A percentile compares a stretch with the other conserved stretches of the same genome.
Conservation (phyloP, 2,329 filamentous ascomycete species). For the Calonectria naviculata region DNA sequence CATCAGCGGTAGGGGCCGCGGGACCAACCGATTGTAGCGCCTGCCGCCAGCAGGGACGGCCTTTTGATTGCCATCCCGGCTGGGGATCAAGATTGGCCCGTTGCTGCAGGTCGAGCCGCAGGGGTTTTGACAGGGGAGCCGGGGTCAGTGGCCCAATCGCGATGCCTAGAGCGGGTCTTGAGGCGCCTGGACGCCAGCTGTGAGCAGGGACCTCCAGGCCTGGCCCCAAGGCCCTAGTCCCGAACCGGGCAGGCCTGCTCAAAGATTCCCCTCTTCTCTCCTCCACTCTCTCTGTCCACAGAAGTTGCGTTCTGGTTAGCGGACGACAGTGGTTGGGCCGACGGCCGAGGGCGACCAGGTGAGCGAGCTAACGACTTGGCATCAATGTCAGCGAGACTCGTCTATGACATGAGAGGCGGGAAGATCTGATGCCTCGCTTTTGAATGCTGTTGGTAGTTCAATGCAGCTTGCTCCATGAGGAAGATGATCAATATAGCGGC, state of each 20-base stretch:
- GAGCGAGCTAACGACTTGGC: neutral
- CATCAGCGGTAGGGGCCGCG: constrained; percentile 58
- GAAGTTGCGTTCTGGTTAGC: neutral
- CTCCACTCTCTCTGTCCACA: neutral
- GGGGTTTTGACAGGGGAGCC: constrained; percentile 29
- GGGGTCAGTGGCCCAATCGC: constrained; percentile 25
- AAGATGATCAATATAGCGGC: constrained; percentile 5
- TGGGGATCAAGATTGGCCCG: constrained; percentile 54
- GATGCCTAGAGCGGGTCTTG: neutral
- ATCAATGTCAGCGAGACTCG: neutral
- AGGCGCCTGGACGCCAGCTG: constrained; percentile 11
- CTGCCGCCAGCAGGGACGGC: constrained; percentile 41
- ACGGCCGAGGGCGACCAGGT: neutral
- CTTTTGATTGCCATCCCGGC: constrained; percentile 41
- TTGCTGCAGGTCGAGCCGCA: constrained; percentile 44
- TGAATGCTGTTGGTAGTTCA: neutral
- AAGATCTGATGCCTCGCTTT: neutral
- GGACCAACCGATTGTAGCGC: constrained; percentile 58
- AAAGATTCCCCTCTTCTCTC: constrained; percentile 7
- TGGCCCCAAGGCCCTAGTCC: constrained; percentile 1
- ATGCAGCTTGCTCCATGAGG: neutral
- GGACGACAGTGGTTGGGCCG: neutral
- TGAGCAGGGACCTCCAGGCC: neutral
- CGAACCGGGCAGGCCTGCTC: constrained; percentile 5
- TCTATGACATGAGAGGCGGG: constrained; percentile 2